Evolutionary conservation across 148 eudicot genomes (phyloP).

Genomic region (Heliosperma pusillum): DNA sequence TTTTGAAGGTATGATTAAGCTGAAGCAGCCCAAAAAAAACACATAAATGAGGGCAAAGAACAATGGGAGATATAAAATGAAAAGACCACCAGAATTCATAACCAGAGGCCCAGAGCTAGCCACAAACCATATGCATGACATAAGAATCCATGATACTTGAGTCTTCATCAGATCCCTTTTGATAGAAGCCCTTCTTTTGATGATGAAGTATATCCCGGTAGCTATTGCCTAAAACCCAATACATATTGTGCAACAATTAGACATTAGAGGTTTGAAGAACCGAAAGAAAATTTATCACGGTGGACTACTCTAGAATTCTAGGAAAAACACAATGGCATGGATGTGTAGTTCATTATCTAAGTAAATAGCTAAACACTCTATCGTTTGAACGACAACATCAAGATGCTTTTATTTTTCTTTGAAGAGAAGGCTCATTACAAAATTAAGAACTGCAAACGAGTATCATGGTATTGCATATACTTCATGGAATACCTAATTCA

Average conservation of each 20-base stretch:
- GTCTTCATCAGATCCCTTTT: slow-evolving; percentile 76
- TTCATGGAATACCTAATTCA: no score
- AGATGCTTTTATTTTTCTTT: background rate
- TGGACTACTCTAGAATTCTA: background rate
- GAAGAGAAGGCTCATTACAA: background rate
- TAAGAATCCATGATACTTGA: slow-evolving; percentile 82
- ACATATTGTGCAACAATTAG: slow-evolving; percentile 14
- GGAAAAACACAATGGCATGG: background rate
- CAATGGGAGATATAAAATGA: background rate
- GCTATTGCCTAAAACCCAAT: slow-evolving; percentile 53
- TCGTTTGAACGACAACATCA: background rate
- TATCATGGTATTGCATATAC: no score
- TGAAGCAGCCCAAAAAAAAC: slow-evolving; percentile 26
- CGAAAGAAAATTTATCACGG: background rate
- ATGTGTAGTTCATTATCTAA: background rate
- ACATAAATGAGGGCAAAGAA: slow-evolving; percentile 1
- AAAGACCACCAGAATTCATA: slow-evolving; percentile 3
- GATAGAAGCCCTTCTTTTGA: slow-evolving; percentile 84
- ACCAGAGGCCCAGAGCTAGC: background rate
- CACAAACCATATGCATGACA: slow-evolving; percentile 77
- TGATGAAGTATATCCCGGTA: slow-evolving; percentile 87
- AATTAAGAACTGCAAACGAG: background rate
- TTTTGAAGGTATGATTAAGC: slow-evolving; percentile 81
- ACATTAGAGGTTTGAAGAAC: background rate
- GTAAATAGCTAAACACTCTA: background rate